Percentiles rank a stretch among this genome's conserved stretches.
These are phyloP conservation scores for Solanum microdontum DNA, from an alignment of 257 asterid species.

Conservation along the genomic window DNA sequence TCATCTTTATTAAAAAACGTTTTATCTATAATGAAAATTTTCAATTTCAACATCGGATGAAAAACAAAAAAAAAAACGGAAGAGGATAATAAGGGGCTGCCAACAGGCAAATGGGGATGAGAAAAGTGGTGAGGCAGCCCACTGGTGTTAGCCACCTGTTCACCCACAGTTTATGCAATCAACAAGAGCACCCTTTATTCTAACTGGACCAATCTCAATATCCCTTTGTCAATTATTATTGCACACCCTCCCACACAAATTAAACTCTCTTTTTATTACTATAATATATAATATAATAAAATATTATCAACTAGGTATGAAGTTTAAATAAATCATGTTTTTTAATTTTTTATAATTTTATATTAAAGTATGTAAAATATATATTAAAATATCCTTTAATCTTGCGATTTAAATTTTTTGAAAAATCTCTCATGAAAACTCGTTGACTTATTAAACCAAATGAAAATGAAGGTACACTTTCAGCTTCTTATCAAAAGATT, in stretches of 20 bases:
- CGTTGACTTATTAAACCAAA: too few species aligned
- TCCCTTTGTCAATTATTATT: background rate
- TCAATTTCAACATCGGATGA: background rate
- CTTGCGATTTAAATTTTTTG: too few species aligned
- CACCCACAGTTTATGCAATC: conserved; percentile 13
- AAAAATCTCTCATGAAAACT: too few species aligned
- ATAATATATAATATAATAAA: too few species aligned
- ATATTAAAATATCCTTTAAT: too few species aligned
- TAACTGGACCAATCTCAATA: background rate
- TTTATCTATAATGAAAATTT: too few species aligned
- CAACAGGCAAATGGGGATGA: background rate
- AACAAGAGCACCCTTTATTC: background rate
- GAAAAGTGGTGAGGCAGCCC: conserved; percentile 8
- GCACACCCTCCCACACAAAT: background rate
- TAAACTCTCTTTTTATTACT: background rate
- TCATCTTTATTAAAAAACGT: rapidly evolving
- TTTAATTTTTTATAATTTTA: too few species aligned
- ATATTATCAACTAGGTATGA: background rate
- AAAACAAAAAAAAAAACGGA: too few species aligned
- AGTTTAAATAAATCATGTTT: too few species aligned
- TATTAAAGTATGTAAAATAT: too few species aligned
- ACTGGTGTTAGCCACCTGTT: background rate
- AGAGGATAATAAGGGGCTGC: background rate
- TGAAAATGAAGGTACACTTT: too few species aligned
- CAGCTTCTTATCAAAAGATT: too few species aligned